These are phyloP conservation scores for Beauveria caledonica DNA, from an alignment of 2,329 filamentous ascomycete species.

Conservation along the genomic window DNA sequence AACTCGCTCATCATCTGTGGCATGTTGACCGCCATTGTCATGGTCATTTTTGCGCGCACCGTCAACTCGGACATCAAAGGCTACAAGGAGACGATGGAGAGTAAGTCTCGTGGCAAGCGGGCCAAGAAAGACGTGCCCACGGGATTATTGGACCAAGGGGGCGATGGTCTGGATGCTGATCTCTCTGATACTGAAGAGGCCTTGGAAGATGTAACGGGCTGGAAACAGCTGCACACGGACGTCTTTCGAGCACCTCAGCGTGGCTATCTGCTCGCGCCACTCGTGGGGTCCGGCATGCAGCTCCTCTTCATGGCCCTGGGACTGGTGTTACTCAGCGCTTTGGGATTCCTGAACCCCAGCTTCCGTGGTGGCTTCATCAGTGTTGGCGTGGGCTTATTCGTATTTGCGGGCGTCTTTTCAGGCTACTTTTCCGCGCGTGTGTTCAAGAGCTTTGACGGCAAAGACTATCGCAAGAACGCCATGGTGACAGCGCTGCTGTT, in stretches of 20 bases:
- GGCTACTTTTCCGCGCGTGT: slow-evolving; percentile 80
- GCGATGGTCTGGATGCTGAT: slow-evolving; percentile 50
- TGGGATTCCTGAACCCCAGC: slow-evolving; percentile 75
- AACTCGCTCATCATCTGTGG: slow-evolving; percentile 81
- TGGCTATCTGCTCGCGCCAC: slow-evolving; percentile 66
- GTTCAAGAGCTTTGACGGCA: slow-evolving; percentile 75
- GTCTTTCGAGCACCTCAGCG: slow-evolving; percentile 69
- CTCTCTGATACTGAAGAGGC: slow-evolving; percentile 46
- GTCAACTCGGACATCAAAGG: slow-evolving; percentile 71
- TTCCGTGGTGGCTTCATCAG: slow-evolving; percentile 87
- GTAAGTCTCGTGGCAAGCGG: slow-evolving; percentile 55
- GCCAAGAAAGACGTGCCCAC: slow-evolving; percentile 49
- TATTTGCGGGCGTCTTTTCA: slow-evolving; percentile 75
- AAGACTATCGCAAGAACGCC: slow-evolving; percentile 67
- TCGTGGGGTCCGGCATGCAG: slow-evolving; percentile 81
- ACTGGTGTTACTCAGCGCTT: slow-evolving; percentile 61
- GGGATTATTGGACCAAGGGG: slow-evolving; percentile 53
- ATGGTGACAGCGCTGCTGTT: slow-evolving; percentile 70
- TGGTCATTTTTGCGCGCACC: slow-evolving; percentile 73
- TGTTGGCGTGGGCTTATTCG: slow-evolving; percentile 72
- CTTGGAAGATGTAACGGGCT: slow-evolving; percentile 73
- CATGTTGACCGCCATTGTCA: slow-evolving; percentile 67
- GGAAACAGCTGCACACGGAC: slow-evolving; percentile 84
- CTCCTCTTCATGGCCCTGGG: slow-evolving; percentile 73
- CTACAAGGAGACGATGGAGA: slow-evolving; percentile 56